Conservation (phyloP, 2,329 filamentous ascomycete species). For the Onygena corvina region DNA sequence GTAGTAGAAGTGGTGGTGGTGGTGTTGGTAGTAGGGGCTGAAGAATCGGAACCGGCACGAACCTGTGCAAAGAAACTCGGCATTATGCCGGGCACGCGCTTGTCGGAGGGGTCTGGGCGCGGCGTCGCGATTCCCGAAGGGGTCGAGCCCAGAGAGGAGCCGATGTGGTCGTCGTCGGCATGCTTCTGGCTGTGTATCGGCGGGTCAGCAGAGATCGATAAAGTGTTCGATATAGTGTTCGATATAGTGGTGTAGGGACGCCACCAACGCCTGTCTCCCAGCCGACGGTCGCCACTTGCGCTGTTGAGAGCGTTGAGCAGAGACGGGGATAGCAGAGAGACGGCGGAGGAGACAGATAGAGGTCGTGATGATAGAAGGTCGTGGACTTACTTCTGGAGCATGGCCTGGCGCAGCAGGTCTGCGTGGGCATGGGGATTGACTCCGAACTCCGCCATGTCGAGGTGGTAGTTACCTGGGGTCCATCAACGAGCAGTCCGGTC, state of each 20-base stretch:
- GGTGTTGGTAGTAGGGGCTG: slow-evolving; percentile 33
- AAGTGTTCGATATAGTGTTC: neutral
- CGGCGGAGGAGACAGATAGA: neutral
- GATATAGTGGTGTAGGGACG: neutral
- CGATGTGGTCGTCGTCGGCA: slow-evolving; percentile 36
- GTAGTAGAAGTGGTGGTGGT: slow-evolving; percentile 17
- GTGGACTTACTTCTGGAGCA: slow-evolving; percentile 45
- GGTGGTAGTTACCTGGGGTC: slow-evolving; percentile 6
- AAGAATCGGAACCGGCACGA: slow-evolving; percentile 72
- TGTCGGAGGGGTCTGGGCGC: slow-evolving; percentile 85
- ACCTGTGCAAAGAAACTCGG: slow-evolving; percentile 97
- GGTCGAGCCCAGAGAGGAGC: slow-evolving; percentile 65
- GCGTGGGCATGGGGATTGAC: slow-evolving; percentile 42
- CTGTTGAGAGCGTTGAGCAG: neutral
- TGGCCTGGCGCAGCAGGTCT: slow-evolving; percentile 47
- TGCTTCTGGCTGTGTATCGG: slow-evolving; percentile 16
- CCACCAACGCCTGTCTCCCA: neutral
- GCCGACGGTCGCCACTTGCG: neutral
- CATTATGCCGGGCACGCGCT: slow-evolving; percentile 88
- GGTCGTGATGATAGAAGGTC: neutral
- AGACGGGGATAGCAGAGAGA: neutral
- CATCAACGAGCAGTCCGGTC: slow-evolving; percentile 3
- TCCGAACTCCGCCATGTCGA: slow-evolving; percentile 35
- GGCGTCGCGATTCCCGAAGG: slow-evolving; percentile 87
- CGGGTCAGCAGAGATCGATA: neutral